Percentiles rank a stretch among this genome's conserved stretches.
Evolutionary conservation across 345 rosid genomes (phyloP).

Genomic region (Conringia planisiliqua): DNA sequence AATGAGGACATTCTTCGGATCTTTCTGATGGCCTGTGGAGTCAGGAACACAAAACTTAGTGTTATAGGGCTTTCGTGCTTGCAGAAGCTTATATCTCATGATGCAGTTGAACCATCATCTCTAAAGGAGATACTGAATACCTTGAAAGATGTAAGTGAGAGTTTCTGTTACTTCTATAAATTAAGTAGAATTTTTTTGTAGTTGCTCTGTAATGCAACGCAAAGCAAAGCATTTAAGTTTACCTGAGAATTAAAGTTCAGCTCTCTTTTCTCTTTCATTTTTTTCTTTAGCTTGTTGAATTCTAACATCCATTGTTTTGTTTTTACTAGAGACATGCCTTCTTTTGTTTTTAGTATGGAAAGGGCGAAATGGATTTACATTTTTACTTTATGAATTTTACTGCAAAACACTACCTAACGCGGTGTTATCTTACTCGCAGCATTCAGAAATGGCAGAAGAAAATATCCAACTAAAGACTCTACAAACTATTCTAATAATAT

Average conservation of each 20-base stretch:
- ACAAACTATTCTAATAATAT: slow-evolving; percentile 88
- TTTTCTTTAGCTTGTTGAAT: background rate
- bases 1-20: slow-evolving; percentile 84
- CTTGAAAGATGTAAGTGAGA: slow-evolving; percentile 72
- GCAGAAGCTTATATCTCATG: slow-evolving; percentile 96
- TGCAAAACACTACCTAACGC: slow-evolving; percentile 20
- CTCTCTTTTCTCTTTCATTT: background rate
- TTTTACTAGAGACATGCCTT: background rate
- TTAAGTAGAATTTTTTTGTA: background rate
- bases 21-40: slow-evolving; percentile 92
- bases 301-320: background rate
- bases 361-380: slow-evolving; percentile 13
- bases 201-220: background rate
- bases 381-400: background rate
- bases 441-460: slow-evolving; percentile 93
- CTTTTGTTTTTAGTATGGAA: background rate
- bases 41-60: slow-evolving; percentile 76
- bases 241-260: background rate
- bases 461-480: slow-evolving; percentile 89
- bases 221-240: background rate
- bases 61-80: slow-evolving; percentile 92
- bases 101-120: slow-evolving; percentile 85
- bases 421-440: slow-evolving; percentile 51
- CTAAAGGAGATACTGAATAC: slow-evolving; percentile 74
- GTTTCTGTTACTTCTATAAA: background rate